Evolutionary conservation across 1,284 basidiomycete genomes (phyloP), one percentile per base, ranked within the genome.

Genomic region (Xanthoconium separans): DNA sequence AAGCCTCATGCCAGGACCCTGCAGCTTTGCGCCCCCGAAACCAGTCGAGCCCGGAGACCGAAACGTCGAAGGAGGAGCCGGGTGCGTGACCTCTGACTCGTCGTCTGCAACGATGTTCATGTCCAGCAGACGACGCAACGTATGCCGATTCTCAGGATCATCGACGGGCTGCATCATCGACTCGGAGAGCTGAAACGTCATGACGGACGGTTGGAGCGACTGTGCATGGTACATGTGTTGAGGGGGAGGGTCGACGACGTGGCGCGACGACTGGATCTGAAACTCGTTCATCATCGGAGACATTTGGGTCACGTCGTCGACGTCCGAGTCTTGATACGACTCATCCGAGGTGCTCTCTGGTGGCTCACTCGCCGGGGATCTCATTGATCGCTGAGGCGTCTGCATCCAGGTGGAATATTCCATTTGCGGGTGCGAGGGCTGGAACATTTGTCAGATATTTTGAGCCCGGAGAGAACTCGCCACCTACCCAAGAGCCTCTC

Each of bases 211-310:
- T 5, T 58, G 61, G 33, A 64, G 61, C 9, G 62, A 48, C 40
- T 56, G 68, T 6, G 54, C 20, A 13, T 20, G 55, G 40, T 56
- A 37, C 29, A 27, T 44, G 31, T 56, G 55, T 3, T 54, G 48
- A 34, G 50, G 40, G 11, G 54, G n/a, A 31, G 31, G 39, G 44
- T 51, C n/a, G n/a, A n/a, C 46, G 44, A 59, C 16, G 45, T 44
- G 51, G 37, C 56, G 54, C 8, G 56, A 54, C 6, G 66, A 51
- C 16, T 53, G 68, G 24, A 70, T 41, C 49, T 70, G 67, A 13
- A 71, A 71, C 49, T 65, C 57, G 43, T 58, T 68, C 59, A 69
- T 58, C 70, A 73, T 69, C 44, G 67, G 71, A 1, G 57, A 70
- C 66, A 72, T 72, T 33, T 49, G 50, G 40, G 44, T 59, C 41